Evolutionary conservation across 495 filamentous ascomycete genomes (phyloP).

Genomic region (Chaetomium fimeti): DNA sequence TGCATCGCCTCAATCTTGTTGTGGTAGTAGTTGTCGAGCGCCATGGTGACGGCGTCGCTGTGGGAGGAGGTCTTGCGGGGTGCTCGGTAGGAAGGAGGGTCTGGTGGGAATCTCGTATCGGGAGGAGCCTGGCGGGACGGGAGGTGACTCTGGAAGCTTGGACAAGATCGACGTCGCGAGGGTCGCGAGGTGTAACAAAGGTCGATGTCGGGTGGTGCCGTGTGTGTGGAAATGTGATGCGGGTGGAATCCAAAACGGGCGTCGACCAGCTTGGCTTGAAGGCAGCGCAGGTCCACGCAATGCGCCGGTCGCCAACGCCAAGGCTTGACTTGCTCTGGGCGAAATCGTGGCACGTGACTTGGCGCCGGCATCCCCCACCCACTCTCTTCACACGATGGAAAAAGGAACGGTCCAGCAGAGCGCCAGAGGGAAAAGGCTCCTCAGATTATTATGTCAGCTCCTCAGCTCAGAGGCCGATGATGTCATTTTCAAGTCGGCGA

Average conservation of each 20-base stretch:
- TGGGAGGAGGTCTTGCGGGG: neutral
- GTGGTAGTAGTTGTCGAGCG: conserved; percentile 97
- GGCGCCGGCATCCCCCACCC: neutral
- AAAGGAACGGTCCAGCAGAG: neutral
- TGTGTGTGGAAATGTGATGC: conserved; percentile 11
- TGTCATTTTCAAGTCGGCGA: neutral
- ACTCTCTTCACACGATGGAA: neutral
- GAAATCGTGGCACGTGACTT: conserved; percentile 21
- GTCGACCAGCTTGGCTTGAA: conserved; percentile 18
- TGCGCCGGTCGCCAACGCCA: conserved; percentile 21
- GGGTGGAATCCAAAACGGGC: conserved; percentile 4
- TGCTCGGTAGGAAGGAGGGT: conserved; percentile 13
- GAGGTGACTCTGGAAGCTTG: neutral
- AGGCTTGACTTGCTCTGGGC: neutral
- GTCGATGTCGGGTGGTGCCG: conserved; percentile 9
- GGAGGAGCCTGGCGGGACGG: neutral
- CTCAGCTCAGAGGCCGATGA: neutral
- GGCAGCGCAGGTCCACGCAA: conserved; percentile 42
- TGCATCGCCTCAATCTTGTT: conserved; percentile 99
- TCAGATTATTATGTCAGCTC: neutral
- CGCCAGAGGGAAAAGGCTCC: neutral
- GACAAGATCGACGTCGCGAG: neutral
- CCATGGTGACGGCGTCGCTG: conserved; percentile 63
- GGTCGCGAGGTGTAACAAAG: neutral
- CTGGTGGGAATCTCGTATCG: neutral